Evolutionary conservation across 176 grass and related monocot species (phyloP), one percentile per base, ranked within the genome.

Genomic region (Triticum urartu): DNA sequence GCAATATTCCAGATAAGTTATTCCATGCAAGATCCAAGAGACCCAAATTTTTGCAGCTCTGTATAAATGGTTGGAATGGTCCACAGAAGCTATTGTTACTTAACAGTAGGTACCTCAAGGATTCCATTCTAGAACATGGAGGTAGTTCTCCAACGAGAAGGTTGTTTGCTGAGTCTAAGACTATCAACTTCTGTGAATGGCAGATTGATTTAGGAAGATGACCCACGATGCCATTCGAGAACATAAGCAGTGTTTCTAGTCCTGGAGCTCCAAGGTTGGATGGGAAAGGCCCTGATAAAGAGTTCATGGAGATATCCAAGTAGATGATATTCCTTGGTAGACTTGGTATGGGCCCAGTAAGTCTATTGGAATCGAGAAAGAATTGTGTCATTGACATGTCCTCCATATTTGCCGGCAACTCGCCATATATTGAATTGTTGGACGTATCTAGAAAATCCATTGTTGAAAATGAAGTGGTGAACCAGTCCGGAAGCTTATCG

Each of bases 181-280:
- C 2, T 5, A 0, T 0, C 25, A 88, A 28, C 0, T 39, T 4
- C 17, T 42, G 5, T 14, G 54, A 14, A 9, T 33, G 11, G 39
- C 85, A 89, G 5, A 93, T 88, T 8, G 85, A 93, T 4, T n/a
- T 6, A 6, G 85, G 70, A 58, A 93, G 50, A 11, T 9, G 35
- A 22, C 86, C 87, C 15, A 11, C 74, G 15, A 92, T 56, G 21
- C 5, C 5, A 43, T 92, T 89, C 7, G 52, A 79, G 14, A 39
- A 56, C 4, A 89, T n/a, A 79, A 11, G 2, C 20, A 83, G 12
- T 0, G 0, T 10, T 20, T 1, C 0, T 14, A 86, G 58, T 6
- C 24, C 17, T 7, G 25, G 33, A 24, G 42, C 10, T 61, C 65
- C 69, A 3, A 80, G n/a, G 24, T 10, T 63, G 39, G 52, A 11